Base-by-base conservation (phyloP, 2,329 filamentous ascomycete species). In the Penicillium sp. region DNA sequence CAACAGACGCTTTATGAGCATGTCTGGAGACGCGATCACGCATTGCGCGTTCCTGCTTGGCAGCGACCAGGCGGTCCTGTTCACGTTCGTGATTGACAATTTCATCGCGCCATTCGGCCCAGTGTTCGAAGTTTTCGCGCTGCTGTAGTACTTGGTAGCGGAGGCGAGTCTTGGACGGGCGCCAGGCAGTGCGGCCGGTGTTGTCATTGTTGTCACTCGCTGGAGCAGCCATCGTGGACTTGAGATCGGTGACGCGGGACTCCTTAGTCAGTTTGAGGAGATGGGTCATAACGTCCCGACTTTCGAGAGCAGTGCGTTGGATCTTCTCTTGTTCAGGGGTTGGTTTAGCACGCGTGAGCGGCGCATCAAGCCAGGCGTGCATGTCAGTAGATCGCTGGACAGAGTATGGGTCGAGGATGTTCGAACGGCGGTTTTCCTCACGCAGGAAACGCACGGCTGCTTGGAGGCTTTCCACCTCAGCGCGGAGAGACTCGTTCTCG, bases 371-470 rank as follows among this genome's bases (percentile, higher is more conserved):
- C 77, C 77, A 79, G 31, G 72, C 67, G 58, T 77, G 69, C 59
- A 76, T 64, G 33, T 74, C 72, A 10, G 69, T 70, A 10, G 72
- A 71, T 48, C 71, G 68, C 57, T 75, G 73, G 31, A 77, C 64
- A 12, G 75, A 75, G 60, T 74, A 76, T 3, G 75, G 74, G 53
- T 76, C 73, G 44, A 75, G 69, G 22, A 75, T 66, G 46, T 69
- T 75, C 22, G 69, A 63, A 26, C 73, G 74, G 26, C 73, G 72
- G 56, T 77, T 78, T 48, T 79, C 77, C 50, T 75, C 73, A 33
- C 76, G 75, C 8, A 79, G 64, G 62, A 74, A 78, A 45, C 77
- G 75, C 7, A 79, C 73, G 1, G 77, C 75, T n/a, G 76, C 71
- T 67, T 78, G 75, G 12, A 79, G 70, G 58, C 69, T 74, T 49